phyloP scores from a whole-genome alignment of 2,329 filamentous ascomycete genomes.

The Sclerotinia sclerotiorum region DNA sequence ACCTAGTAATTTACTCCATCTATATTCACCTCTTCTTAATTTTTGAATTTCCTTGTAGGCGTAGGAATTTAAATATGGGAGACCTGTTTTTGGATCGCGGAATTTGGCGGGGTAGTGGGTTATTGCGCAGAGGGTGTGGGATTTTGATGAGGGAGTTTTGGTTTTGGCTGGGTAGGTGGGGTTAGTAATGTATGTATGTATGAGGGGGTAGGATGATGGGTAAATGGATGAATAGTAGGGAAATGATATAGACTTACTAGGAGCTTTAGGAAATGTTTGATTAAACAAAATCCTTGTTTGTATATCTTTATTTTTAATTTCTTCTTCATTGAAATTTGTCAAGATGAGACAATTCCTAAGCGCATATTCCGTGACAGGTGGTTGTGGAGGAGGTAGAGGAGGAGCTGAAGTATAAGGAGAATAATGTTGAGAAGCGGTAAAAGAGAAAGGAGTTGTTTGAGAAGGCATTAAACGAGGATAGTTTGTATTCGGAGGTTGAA shows the following conservation, averaged over 20 bases:
- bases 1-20: slow-evolving; percentile 78
- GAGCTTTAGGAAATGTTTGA: slow-evolving; percentile 47
- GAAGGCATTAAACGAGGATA: slow-evolving; percentile 31
- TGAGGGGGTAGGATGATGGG: not conserved
- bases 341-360: slow-evolving; percentile 60
- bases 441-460: slow-evolving; percentile 31
- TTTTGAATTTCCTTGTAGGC: slow-evolving; percentile 82
- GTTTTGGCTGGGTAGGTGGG: not conserved
- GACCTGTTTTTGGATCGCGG: slow-evolving; percentile 78
- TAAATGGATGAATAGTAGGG: no score
- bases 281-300: slow-evolving; percentile 58
- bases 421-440: slow-evolving; percentile 24
- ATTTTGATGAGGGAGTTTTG: slow-evolving; percentile 27
- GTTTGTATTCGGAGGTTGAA: slow-evolving; percentile 39
- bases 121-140: slow-evolving; percentile 65
- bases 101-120: slow-evolving; percentile 80
- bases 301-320: slow-evolving; percentile 52
- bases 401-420: slow-evolving; percentile 25
- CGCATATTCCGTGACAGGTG: slow-evolving; percentile 48
- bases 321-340: slow-evolving; percentile 53
- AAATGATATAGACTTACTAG: slow-evolving; percentile 44
- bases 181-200: not conserved
- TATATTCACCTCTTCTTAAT: slow-evolving; percentile 69
- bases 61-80: slow-evolving; percentile 75
- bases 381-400: slow-evolving; percentile 28